Conservation (phyloP, 306 rosid species). For the Casuarina equisetifolia region DNA sequence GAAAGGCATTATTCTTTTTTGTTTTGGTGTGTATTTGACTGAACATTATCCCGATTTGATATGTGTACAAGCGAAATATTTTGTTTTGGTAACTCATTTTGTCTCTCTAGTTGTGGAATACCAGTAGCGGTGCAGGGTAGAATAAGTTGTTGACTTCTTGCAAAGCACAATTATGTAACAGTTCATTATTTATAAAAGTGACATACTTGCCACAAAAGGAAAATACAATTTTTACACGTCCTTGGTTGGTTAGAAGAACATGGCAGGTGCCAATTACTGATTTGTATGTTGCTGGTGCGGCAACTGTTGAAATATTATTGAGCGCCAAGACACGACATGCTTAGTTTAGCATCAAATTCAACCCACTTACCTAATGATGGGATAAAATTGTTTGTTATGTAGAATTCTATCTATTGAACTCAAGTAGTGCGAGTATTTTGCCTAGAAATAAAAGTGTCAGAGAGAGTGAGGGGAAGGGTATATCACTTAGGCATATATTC, state of each 20-base stretch:
- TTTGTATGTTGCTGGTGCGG: not conserved
- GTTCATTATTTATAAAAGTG: not conserved
- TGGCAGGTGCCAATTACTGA: not conserved
- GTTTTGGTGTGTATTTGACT: not conserved
- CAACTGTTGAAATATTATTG: not conserved
- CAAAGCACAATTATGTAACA: not conserved
- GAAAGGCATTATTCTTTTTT: not conserved
- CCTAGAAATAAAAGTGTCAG: not conserved
- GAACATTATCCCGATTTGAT: not conserved
- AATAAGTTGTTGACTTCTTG: not conserved
- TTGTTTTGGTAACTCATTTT: not conserved
- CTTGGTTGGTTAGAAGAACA: not conserved
- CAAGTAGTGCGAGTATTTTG: not conserved
- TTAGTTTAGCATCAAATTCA: not conserved
- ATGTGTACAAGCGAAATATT: not conserved
- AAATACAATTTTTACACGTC: not conserved
- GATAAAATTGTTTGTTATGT: not conserved
- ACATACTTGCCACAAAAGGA: not conserved
- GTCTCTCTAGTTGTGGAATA: not conserved
- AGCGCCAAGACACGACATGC: not conserved
- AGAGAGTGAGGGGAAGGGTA: not conserved
- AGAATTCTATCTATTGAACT: not conserved
- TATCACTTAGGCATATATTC: not conserved
- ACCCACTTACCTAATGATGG: conserved; percentile 4
- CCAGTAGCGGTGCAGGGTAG: not conserved